Percentiles rank a stretch among this genome's conserved stretches.
These are phyloP conservation scores for Pholiota conissans DNA, from an alignment of 768 basidiomycete genomes.

Conservation along the genomic window DNA sequence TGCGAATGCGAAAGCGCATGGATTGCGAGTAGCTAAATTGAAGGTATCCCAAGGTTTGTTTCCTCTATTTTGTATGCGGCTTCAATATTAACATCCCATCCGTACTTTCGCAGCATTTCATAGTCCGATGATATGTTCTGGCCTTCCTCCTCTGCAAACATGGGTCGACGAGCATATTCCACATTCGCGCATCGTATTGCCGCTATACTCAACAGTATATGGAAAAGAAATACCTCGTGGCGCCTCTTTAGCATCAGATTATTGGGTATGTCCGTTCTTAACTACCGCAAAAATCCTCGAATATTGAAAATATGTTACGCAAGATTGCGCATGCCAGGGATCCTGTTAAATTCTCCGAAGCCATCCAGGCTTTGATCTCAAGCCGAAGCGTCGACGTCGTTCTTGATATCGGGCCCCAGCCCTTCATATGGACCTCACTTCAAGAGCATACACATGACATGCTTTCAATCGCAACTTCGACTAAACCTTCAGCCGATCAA, in stretches of 20 bases:
- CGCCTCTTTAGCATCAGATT: conserved; percentile 9
- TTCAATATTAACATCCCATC: background rate
- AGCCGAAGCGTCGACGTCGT: conserved; percentile 17
- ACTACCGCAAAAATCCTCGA: too few relatives aligned
- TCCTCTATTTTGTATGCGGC: background rate
- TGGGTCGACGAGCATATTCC: conserved; percentile 18
- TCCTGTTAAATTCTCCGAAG: conserved; percentile 26
- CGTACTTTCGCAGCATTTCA: conserved; percentile 24
- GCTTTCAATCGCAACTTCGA: conserved; percentile 1
- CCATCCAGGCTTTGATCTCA: conserved; percentile 2
- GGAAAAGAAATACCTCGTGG: conserved; percentile 13
- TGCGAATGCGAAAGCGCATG: conserved; percentile 13
- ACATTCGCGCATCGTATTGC: conserved; percentile 13
- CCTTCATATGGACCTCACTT: conserved; percentile 22
- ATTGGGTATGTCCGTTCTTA: conserved; percentile 27
- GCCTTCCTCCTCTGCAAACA: conserved; percentile 16
- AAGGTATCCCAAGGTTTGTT: conserved; percentile 26
- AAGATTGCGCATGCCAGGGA: conserved; percentile 29
- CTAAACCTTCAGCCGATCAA: conserved; percentile 18
- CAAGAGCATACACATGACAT: conserved; percentile 11
- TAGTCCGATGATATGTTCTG: conserved; percentile 23
- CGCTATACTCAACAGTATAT: conserved; percentile 23
- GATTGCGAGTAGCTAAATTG: conserved; percentile 17
- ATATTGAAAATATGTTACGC: background rate
- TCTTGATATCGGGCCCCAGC: conserved; percentile 30